Percentiles rank a stretch among this genome's conserved stretches.
Conservation (phyloP, 2,329 filamentous ascomycete genomes). For the Paracamarosporium sp. region DNA sequence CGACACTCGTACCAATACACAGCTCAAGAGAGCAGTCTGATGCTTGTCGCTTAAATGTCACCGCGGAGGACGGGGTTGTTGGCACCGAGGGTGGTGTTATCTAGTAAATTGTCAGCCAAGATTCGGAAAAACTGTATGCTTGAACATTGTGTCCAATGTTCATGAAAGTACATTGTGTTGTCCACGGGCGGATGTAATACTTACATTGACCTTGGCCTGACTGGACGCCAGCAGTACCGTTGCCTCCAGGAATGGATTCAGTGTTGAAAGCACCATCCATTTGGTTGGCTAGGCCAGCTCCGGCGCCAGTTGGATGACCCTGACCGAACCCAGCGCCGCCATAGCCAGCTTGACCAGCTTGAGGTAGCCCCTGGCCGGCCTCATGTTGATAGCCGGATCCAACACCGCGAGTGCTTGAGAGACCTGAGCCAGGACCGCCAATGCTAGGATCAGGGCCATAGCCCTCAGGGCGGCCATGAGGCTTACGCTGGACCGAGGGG, state of each 20-base stretch:
- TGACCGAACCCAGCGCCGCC: background rate
- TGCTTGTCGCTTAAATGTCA: slow-evolving; percentile 25
- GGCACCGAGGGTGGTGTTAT: slow-evolving; percentile 50
- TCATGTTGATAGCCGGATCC: slow-evolving; percentile 10
- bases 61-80: slow-evolving; percentile 54
- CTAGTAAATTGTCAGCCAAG: slow-evolving; percentile 14
- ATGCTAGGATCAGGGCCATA: slow-evolving; percentile 27
- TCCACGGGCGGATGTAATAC: too few relatives aligned
- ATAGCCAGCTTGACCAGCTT: background rate
- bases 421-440: slow-evolving; percentile 22
- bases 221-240: slow-evolving; percentile 13
- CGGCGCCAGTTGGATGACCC: slow-evolving; percentile 19
- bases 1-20: background rate
- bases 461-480: slow-evolving; percentile 55
- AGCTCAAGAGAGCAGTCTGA: background rate
- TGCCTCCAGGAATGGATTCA: slow-evolving; percentile 11
- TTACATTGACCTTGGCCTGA: slow-evolving; percentile 1
- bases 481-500: slow-evolving; percentile 64
- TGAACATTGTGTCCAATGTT: too few relatives aligned
- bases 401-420: background rate
- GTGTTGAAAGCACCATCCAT: slow-evolving; percentile 52
- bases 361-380: background rate
- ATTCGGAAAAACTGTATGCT: slow-evolving; percentile 9
- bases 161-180: too few relatives aligned
- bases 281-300: slow-evolving; percentile 51